phyloP scores from a whole-genome alignment of 2,329 filamentous ascomycete genomes.

The Onygenales sp. region DNA sequence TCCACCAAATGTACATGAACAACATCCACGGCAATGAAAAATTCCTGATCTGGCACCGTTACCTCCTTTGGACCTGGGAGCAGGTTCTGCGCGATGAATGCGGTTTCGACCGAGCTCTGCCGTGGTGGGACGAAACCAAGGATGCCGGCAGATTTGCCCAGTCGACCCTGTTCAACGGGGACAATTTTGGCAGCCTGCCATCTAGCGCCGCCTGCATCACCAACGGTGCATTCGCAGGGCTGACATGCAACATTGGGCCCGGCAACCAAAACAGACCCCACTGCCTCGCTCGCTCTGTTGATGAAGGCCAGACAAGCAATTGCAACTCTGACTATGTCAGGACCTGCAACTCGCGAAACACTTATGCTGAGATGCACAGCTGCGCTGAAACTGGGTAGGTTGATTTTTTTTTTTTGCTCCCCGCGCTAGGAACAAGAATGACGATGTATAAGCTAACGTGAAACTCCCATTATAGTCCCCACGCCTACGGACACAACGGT shows the following conservation, averaged over 20 bases:
- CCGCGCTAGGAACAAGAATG: not conserved
- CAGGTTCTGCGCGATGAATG: constrained; percentile 12
- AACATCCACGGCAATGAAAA: not conserved
- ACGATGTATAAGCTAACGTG: not conserved
- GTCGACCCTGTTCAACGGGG: not conserved
- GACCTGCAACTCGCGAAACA: not conserved
- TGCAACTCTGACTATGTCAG: constrained; percentile 1
- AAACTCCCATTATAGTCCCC: not conserved
- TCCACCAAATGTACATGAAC: not conserved
- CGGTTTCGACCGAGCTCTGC: not conserved
- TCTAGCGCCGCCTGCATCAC: constrained; percentile 1
- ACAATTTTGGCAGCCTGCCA: constrained; percentile 3
- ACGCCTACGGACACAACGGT: constrained; percentile 1
- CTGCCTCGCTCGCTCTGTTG: constrained; percentile 1
- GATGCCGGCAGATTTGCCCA: constrained; percentile 6
- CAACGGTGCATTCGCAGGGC: not conserved
- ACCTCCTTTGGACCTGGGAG: constrained; percentile 12
- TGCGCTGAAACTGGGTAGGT: constrained; percentile 3
- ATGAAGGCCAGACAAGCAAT: not conserved
- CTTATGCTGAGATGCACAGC: not conserved
- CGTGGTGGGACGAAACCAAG: constrained; percentile 5
- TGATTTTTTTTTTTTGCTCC: not conserved
- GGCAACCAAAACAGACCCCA: not conserved
- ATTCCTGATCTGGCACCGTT: constrained; percentile 5
- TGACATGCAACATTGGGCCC: constrained; percentile 4